These are phyloP conservation scores for Aspergillus ochraceoroseus DNA, from an alignment of 2,329 filamentous ascomycete species.

Conservation along the genomic window DNA sequence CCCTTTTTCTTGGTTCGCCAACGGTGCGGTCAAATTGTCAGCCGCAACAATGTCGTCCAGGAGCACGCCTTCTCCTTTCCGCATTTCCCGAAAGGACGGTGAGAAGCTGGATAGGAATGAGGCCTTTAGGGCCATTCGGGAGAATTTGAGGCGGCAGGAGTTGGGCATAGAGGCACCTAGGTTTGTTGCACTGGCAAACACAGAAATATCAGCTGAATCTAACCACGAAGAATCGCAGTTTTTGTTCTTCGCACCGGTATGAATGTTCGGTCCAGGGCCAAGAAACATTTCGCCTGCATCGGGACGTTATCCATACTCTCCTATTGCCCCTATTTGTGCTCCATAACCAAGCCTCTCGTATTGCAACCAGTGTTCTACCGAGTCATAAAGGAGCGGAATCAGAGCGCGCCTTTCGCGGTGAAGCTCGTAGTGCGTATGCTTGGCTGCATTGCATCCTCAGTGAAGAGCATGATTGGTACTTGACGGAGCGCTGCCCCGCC, in stretches of 20 bases:
- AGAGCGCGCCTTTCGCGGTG: slow-evolving; percentile 54
- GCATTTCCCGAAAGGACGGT: slow-evolving; percentile 30
- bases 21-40: slow-evolving; percentile 1
- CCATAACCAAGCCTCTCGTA: slow-evolving; percentile 51
- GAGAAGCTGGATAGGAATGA: slow-evolving; percentile 34
- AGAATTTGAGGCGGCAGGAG: slow-evolving; percentile 35
- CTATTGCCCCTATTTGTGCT: slow-evolving; percentile 56
- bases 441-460: slow-evolving; percentile 57
- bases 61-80: slow-evolving; percentile 26
- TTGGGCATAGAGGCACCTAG: slow-evolving; percentile 33
- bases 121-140: slow-evolving; percentile 33
- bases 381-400: slow-evolving; percentile 49
- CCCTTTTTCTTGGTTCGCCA: neutral
- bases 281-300: slow-evolving; percentile 47
- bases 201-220: slow-evolving; percentile 3
- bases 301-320: slow-evolving; percentile 56
- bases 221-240: slow-evolving; percentile 24
- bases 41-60: slow-evolving; percentile 18
- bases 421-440: slow-evolving; percentile 54
- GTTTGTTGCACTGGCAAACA: slow-evolving; percentile 17
- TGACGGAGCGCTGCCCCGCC: slow-evolving; percentile 52
- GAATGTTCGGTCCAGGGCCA: slow-evolving; percentile 31
- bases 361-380: slow-evolving; percentile 50
- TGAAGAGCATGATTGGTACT: slow-evolving; percentile 56
- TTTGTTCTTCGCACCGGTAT: slow-evolving; percentile 35